Conservation (phyloP, 345 rosid species). For the Rhizophora apiculata region DNA sequence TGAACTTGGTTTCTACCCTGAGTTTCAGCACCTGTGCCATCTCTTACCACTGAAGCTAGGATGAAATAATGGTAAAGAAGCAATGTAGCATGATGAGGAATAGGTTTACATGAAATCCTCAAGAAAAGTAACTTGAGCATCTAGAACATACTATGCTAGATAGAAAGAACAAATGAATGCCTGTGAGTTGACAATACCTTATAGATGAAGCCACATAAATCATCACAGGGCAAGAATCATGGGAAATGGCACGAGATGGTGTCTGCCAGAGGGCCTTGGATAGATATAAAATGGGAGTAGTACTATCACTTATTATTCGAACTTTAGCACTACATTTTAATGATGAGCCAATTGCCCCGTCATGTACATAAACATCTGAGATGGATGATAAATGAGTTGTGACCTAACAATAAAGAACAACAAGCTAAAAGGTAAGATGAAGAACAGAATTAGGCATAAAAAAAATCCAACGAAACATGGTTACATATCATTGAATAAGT, state of each 20-base stretch:
- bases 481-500: too few species aligned
- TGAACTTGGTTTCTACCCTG: too few species aligned
- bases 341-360: slow-evolving; percentile 34
- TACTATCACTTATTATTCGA: slow-evolving; percentile 38
- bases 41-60: too few species aligned
- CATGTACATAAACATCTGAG: slow-evolving; percentile 31
- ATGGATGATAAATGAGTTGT: slow-evolving; percentile 32
- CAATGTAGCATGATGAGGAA: background rate
- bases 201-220: slow-evolving; percentile 34
- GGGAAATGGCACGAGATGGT: slow-evolving; percentile 35
- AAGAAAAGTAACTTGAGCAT: background rate
- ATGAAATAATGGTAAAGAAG: background rate
- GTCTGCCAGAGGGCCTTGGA: slow-evolving; percentile 28
- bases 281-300: slow-evolving; percentile 29
- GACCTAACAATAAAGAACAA: slow-evolving; percentile 19
- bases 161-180: slow-evolving; percentile 2
- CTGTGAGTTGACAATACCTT: slow-evolving; percentile 21
- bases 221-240: slow-evolving; percentile 40
- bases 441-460: background rate
- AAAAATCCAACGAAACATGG: background rate
- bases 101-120: background rate
- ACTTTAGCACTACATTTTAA: slow-evolving; percentile 32
- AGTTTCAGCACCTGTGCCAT: too few species aligned
- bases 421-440: background rate
- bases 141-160: background rate